Evolutionary conservation across 2,329 filamentous ascomycete species (phyloP), one percentile per base, ranked within the genome.

Genomic region (Diaporthe citri): DNA sequence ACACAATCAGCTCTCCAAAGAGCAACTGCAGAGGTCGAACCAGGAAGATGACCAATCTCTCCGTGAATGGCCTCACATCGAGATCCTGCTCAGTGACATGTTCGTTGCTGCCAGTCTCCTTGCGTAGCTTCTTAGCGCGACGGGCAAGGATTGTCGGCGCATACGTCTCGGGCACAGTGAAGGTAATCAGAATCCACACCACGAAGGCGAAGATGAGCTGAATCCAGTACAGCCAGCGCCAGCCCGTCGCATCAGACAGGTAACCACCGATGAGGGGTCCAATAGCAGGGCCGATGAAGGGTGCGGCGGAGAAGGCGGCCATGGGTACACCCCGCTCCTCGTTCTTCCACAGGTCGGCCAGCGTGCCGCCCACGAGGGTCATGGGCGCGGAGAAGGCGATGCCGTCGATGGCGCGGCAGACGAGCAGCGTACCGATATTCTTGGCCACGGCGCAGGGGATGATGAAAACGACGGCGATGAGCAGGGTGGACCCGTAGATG

Each of bases 101-200:
- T 76, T 89, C 90, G 2, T 85, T 78, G 76, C 94, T 90, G 31
- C 92, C 91, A 1, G 94, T 93, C 43, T 91, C 83, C 81, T 92
- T 90, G 71, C 95, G 90, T 76, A 97, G 85, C 82, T 94, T 94
- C 80, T 88, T 87, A 3, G 95, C 95, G 17, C 95, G 90, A 41
- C 85, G 85, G 71, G 90, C 89, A 22, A 98, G 90, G 69, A 98
- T 91, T 0, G 91, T 93, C 0, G 95, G 95, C 0, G 95, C 92
- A 82, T 97, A 97, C 0, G 95, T 98, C 83, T 97, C 95, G 1
- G 95, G 94, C 0, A 97, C 93, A n/a, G 94, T 97, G 84, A 97
- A 96, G 41, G 92, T 93, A 83, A 97, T 95, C 76, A 96, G 82
- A 25, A 93, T 76, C 91, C 93, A 97, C 78, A 93, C 90, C 66